phyloP scores from a whole-genome alignment of 2,329 filamentous ascomycete genomes.

The Aspergillus sp. region DNA sequence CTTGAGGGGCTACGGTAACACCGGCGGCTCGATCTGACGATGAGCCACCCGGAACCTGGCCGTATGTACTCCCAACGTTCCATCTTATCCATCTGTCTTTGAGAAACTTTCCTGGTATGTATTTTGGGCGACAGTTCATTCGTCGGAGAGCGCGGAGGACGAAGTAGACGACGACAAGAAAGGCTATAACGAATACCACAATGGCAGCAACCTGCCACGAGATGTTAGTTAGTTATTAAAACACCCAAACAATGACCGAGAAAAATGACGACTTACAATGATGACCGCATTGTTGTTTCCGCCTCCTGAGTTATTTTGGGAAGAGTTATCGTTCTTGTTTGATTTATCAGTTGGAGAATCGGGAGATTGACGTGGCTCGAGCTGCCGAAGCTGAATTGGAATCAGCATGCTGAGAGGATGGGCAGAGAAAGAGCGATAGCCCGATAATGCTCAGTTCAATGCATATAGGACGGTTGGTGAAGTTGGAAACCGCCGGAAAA shows the following conservation, averaged over 20 bases:
- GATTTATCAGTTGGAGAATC: not conserved
- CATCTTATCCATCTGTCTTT: conserved; percentile 55
- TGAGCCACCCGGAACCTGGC: conserved; percentile 35
- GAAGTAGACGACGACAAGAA: conserved; percentile 34
- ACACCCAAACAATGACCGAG: not conserved
- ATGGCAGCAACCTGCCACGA: conserved; percentile 25
- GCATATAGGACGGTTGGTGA: conserved; percentile 1
- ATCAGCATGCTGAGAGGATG: conserved; percentile 21
- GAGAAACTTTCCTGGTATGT: conserved; percentile 51
- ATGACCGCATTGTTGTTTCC: conserved; percentile 32
- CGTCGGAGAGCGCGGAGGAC: conserved; percentile 44
- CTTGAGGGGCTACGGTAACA: conserved; percentile 29
- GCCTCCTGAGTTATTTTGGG: not conserved
- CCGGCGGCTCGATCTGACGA: conserved; percentile 16
- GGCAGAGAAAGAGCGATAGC: conserved; percentile 10
- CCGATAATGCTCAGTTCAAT: conserved; percentile 8
- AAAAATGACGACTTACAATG: conserved; percentile 26
- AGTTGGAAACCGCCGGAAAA: not conserved
- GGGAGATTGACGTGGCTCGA: conserved; percentile 17
- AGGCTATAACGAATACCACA: conserved; percentile 33
- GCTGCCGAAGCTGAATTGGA: conserved; percentile 18
- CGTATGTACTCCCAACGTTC: conserved; percentile 45
- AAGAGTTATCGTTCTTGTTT: not conserved
- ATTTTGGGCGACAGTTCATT: conserved; percentile 50
- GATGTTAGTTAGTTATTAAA: conserved; percentile 13